Conservation (phyloP, 2,329 filamentous ascomycete species). For the Cercospora zeina region DNA sequence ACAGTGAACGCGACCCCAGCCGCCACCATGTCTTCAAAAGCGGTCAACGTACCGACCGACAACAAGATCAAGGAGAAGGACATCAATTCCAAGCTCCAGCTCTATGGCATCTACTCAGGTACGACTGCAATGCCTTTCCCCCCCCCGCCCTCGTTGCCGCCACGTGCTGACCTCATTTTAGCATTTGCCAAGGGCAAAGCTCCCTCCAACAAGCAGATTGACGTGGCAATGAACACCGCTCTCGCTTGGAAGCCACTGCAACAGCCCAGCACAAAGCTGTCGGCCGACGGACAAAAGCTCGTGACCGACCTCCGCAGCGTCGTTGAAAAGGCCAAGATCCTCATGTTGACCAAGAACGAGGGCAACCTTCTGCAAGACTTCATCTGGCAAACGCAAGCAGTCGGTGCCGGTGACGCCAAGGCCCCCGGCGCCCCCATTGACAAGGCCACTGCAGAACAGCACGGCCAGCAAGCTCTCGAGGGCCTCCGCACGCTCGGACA, state of each 20-base stretch:
- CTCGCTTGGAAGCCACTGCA: constrained; percentile 69
- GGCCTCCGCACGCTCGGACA: constrained; percentile 86
- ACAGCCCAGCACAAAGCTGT: constrained; percentile 73
- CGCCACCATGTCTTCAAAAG: constrained; percentile 37
- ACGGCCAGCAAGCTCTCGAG: constrained; percentile 79
- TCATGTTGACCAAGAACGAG: constrained; percentile 90
- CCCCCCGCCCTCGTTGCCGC: constrained; percentile 50
- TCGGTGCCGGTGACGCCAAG: constrained; percentile 63
- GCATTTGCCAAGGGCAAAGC: constrained; percentile 89
- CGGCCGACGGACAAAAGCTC: constrained; percentile 75
- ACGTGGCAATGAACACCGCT: constrained; percentile 88
- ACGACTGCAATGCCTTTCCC: not conserved
- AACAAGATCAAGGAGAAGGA: constrained; percentile 75
- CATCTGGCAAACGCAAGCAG: constrained; percentile 85
- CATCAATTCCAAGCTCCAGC: constrained; percentile 89
- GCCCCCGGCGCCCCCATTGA: constrained; percentile 67
- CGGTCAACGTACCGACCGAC: constrained; percentile 73
- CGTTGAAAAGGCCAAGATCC: constrained; percentile 77
- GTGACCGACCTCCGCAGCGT: constrained; percentile 76
- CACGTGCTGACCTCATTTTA: constrained; percentile 29
- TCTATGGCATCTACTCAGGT: constrained; percentile 78
- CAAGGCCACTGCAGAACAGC: constrained; percentile 76
- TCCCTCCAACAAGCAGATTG: constrained; percentile 94
- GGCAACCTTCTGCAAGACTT: constrained; percentile 95
- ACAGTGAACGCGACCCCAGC: not conserved